Base-by-base conservation (phyloP, 2,329 filamentous ascomycete genomes). In the Verticillium longisporum region DNA sequence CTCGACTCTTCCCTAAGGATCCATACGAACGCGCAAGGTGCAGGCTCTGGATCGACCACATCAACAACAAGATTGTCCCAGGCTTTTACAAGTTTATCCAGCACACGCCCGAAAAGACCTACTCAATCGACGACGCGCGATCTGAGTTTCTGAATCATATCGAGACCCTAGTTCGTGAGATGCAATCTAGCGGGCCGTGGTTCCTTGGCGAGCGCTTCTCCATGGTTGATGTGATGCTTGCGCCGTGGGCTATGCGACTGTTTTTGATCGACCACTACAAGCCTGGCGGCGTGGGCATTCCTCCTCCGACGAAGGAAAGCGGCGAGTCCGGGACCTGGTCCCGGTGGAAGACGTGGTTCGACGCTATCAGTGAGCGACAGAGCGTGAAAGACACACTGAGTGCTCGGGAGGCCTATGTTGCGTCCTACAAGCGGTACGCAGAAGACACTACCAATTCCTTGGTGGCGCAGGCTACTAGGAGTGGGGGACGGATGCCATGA, bases 191-290 rank as follows among this genome's bases (percentile, higher is more conserved):
- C 0, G 71, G 72, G 0, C 89, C 89, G 0, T 93, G 83, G 74
- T 93, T 92, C 69, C 70, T 87, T 1, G 89, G 89, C 1, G 71
- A 77, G 1, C 75, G 80, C 45, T 82, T 91, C n/a, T 81, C 81
- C 60, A 73, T 92, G 21, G 83, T 91, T 14, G 90, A 94, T 71
- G 77, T 92, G 31, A 82, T 85, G 64, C 75, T 92, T 3, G 89
- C 86, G 41, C 90, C 90, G 0, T 93, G 89, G 89, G 86, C 87
- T 0, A 82, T 86, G 67, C 79, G 90, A 14, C 70, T 92, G 21
- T 93, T 89, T 78, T 75, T 91, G 6, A 87, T 93, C 66, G 88
- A 93, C 66, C 81, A 91, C 64, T 93, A 88, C 70, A 93, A 93
- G 69, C 69, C 74, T 0, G 82, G 82, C 0, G 83, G 83, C 0